phyloP scores from a whole-genome alignment of 352 stramenopile genomes.

The Saprolegnia parasitica region DNA sequence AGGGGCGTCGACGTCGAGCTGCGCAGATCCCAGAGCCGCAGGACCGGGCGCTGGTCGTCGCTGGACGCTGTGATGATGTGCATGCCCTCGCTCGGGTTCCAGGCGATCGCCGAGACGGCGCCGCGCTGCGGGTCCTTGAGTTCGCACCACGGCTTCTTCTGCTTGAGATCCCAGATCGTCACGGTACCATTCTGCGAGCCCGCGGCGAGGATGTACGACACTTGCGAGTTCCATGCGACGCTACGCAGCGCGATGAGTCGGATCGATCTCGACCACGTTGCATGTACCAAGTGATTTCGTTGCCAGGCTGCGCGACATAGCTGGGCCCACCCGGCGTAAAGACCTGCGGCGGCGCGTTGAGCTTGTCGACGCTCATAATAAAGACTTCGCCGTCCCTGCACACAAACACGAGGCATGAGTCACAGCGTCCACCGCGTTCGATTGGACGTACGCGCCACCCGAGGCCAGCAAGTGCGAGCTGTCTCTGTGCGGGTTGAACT shows the following conservation, averaged over 20 bases:
- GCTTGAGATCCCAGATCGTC: conserved; percentile 97
- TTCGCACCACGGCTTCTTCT: conserved; percentile 98
- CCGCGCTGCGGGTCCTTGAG: conserved; percentile 86
- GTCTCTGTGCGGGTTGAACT: conserved; percentile 95
- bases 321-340: conserved; percentile 82
- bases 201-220: conserved; percentile 97
- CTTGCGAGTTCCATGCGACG: conserved; percentile 97
- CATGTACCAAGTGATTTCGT: conserved; percentile 72
- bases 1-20: conserved; percentile 96
- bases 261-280: neutral
- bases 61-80: conserved; percentile 95
- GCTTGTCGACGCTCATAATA: conserved; percentile 91
- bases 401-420: neutral
- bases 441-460: conserved; percentile 55
- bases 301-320: conserved; percentile 57
- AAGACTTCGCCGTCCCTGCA: conserved; percentile 91
- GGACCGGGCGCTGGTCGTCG: conserved; percentile 92
- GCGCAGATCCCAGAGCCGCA: conserved; percentile 98
- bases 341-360: conserved; percentile 73
- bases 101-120: conserved; percentile 90
- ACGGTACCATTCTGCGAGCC: conserved; percentile 91
- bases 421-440: conserved; percentile 1
- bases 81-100: conserved; percentile 97
- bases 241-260: conserved; percentile 31
- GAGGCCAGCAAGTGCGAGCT: conserved; percentile 91